A percentile compares a stretch with the other conserved stretches of the same genome.
These are phyloP conservation scores for Domatiomyces globalis DNA, from an alignment of 2,329 filamentous ascomycete species.

Conservation along the genomic window DNA sequence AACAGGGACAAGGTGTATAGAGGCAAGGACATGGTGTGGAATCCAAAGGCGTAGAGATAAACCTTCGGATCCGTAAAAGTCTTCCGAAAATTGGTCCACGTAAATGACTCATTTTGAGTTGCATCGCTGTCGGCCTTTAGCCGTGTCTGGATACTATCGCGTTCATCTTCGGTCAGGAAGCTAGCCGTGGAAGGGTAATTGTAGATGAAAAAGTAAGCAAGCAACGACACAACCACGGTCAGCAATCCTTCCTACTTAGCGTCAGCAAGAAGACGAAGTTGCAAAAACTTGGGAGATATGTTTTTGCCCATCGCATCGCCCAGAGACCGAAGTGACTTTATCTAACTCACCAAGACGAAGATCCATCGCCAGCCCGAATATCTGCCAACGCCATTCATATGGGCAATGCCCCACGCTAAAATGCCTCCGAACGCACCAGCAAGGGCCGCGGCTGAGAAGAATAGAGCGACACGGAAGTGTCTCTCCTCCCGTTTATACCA, in stretches of 20 bases:
- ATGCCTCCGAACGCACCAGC: slow-evolving; percentile 49
- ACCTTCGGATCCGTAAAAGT: slow-evolving; percentile 55
- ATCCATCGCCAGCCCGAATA: slow-evolving; percentile 22
- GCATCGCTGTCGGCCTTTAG: slow-evolving; percentile 56
- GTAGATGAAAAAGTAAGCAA: slow-evolving; percentile 28
- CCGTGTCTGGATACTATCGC: slow-evolving; percentile 45
- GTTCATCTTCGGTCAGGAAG: slow-evolving; percentile 35
- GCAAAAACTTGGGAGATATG: neutral
- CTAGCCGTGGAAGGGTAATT: slow-evolving; percentile 31
- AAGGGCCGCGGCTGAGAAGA: slow-evolving; percentile 44
- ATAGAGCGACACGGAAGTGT: slow-evolving; percentile 45
- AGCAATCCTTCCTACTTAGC: slow-evolving; percentile 44
- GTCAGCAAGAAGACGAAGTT: neutral
- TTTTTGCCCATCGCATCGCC: neutral
- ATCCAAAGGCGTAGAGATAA: slow-evolving; percentile 57
- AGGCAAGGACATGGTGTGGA: slow-evolving; percentile 58
- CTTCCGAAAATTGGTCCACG: slow-evolving; percentile 49
- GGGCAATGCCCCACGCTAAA: slow-evolving; percentile 40
- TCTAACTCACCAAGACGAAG: slow-evolving; percentile 23
- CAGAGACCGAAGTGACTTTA: slow-evolving; percentile 15
- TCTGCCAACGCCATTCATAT: slow-evolving; percentile 31
- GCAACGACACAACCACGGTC: slow-evolving; percentile 42
- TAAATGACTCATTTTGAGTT: slow-evolving; percentile 53
- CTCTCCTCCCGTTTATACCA: slow-evolving; percentile 49
- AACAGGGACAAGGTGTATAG: slow-evolving; percentile 28